These are phyloP conservation scores for Boletus coccyginus DNA, from an alignment of 768 basidiomycete species.

Conservation along the genomic window DNA sequence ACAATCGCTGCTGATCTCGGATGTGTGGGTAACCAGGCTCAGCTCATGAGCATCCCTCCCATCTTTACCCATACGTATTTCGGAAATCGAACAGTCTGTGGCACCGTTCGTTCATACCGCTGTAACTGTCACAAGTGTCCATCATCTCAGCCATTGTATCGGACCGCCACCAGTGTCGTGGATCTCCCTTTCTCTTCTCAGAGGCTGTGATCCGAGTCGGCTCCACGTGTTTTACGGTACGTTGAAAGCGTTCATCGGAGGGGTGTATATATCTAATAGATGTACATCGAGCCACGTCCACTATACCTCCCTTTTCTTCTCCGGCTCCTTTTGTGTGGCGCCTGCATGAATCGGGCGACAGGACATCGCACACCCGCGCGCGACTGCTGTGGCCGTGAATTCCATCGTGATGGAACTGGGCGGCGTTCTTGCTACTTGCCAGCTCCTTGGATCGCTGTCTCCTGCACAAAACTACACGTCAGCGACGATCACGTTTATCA, in stretches of 20 bases:
- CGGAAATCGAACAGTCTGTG: background rate
- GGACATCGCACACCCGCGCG: slow-evolving; percentile 49
- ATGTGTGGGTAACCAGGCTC: slow-evolving; percentile 49
- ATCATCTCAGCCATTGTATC: slow-evolving; percentile 48
- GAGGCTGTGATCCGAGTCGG: no score
- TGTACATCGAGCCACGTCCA: slow-evolving; percentile 35
- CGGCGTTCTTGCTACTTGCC: slow-evolving; percentile 60
- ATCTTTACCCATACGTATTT: slow-evolving; percentile 37
- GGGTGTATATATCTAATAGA: background rate
- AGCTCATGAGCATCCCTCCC: slow-evolving; percentile 57
- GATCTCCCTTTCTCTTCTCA: slow-evolving; percentile 45
- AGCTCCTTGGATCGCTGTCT: slow-evolving; percentile 49
- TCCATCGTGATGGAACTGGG: slow-evolving; percentile 56
- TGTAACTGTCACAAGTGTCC: slow-evolving; percentile 27
- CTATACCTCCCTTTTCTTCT: slow-evolving; percentile 56
- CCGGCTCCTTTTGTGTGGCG: slow-evolving; percentile 45
- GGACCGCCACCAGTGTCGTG: slow-evolving; percentile 51
- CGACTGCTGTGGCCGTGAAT: slow-evolving; percentile 53
- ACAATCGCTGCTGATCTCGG: slow-evolving; percentile 60
- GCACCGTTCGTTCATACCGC: background rate
- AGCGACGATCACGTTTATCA: slow-evolving; percentile 39
- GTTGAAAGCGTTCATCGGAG: background rate
- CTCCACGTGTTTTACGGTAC: background rate
- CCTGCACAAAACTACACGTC: slow-evolving; percentile 46
- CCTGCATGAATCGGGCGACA: no score